Evolutionary conservation across 1,284 basidiomycete species (phyloP).

Genomic region (Ganoderma multipileum): DNA sequence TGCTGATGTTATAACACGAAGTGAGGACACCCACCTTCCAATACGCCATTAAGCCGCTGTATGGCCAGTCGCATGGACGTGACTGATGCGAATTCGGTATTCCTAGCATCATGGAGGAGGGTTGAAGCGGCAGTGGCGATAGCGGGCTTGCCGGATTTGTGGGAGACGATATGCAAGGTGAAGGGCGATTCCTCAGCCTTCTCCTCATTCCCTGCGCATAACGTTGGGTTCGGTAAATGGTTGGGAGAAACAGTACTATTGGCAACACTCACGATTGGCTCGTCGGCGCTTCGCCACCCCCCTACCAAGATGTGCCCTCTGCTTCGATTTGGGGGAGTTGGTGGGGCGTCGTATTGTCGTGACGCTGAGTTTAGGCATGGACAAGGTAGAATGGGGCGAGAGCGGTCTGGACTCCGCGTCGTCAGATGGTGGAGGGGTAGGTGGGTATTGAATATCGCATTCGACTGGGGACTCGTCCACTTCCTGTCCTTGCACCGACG

Average conservation of each 20-base stretch:
- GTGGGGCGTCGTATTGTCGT: conserved; percentile 45
- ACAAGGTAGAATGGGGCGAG: conserved; percentile 51
- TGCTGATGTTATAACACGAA: background rate
- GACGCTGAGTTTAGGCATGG: conserved; percentile 42
- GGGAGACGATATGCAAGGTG: conserved; percentile 44
- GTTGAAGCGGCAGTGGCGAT: conserved; percentile 41
- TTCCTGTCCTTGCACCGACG: conserved; percentile 35
- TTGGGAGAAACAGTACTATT: background rate
- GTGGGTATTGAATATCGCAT: conserved; percentile 60
- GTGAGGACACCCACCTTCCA: conserved; percentile 60
- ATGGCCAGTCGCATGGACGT: conserved; percentile 39
- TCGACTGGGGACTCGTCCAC: conserved; percentile 58
- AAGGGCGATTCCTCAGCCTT: conserved; percentile 29
- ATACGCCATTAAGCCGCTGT: conserved; percentile 51
- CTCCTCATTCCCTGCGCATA: conserved; percentile 6
- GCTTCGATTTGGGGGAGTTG: conserved; percentile 26
- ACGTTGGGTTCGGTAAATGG: conserved; percentile 2
- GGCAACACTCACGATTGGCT: conserved; percentile 17
- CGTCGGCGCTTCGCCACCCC: conserved; percentile 35
- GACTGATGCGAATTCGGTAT: background rate
- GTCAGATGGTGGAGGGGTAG: conserved; percentile 77
- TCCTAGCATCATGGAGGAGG: conserved; percentile 22
- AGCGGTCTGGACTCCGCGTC: conserved; percentile 65
- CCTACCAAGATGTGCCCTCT: conserved; percentile 28
- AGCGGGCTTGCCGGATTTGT: conserved; percentile 46